phyloP scores from a whole-genome alignment of 371 early-diverging fungal genomes.

The Mortierella sp. region DNA sequence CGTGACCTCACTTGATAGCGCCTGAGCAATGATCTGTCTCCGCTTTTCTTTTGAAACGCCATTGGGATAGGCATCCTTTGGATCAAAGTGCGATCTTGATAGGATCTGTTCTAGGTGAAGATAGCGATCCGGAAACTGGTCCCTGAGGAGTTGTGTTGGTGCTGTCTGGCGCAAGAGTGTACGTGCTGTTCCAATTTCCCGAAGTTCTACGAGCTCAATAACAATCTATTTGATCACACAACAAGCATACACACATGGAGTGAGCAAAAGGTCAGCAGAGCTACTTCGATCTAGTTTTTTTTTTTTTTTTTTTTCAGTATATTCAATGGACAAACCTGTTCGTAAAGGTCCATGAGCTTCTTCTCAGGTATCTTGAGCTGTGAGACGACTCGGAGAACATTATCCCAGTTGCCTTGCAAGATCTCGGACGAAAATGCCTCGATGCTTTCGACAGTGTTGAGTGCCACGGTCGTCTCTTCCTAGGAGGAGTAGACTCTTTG shows the following conservation, averaged over 20 bases:
- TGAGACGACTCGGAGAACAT: conserved; percentile 77
- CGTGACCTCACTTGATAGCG: conserved; percentile 75
- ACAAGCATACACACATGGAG: background rate
- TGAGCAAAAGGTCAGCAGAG: background rate
- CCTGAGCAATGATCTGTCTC: conserved; percentile 77
- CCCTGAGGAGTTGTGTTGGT: conserved; percentile 79
- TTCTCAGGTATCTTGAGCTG: conserved; percentile 73
- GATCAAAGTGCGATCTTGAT: conserved; percentile 70
- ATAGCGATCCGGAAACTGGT: conserved; percentile 83
- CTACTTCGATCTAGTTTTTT: background rate
- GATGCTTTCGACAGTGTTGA: conserved; percentile 87
- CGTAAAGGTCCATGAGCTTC: conserved; percentile 86
- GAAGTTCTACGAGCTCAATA: conserved; percentile 85
- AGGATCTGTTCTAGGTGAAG: conserved; percentile 81
- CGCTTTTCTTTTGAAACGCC: conserved; percentile 74
- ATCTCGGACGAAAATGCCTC: conserved; percentile 78
- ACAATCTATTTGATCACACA: conserved; percentile 65
- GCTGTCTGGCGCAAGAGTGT: conserved; percentile 89
- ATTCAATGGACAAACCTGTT: conserved; percentile 72
- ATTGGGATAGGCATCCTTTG: conserved; percentile 63
- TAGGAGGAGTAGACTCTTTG: conserved; percentile 34
- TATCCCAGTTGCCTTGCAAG: conserved; percentile 86
- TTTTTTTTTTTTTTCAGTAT: background rate
- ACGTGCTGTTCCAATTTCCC: conserved; percentile 86
- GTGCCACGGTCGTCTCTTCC: conserved; percentile 79